Evolutionary conservation across 2,329 filamentous ascomycete genomes (phyloP), one percentile per base, ranked within the genome.

Genomic region (Leptographium procerum): DNA sequence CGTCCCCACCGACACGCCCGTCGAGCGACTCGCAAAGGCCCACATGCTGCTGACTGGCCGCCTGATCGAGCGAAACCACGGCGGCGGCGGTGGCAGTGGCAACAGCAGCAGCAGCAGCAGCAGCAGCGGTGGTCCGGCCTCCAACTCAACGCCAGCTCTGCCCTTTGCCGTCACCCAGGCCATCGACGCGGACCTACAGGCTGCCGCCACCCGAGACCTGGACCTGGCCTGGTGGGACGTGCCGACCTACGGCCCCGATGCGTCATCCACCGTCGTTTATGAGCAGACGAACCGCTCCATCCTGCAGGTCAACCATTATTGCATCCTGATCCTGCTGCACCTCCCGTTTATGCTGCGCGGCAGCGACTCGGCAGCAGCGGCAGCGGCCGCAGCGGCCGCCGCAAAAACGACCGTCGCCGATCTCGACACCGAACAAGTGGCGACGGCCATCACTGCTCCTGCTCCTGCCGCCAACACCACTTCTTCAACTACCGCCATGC

Each of bases 241-340:
- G 6, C 69, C 71, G 0, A 61, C 65, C 26, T 60, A 68, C 34
- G 63, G 68, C 64, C 24, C 65, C 51, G 52, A 62, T 14, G 60
- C 59, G 26, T 53, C 40, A 19, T 16, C 60, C 59, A 57, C 65
- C 29, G 62, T 67, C 2, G 57, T 69, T 16, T 59, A 68, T 19
- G 61, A 64, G 11, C 67, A 72, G 13, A 72, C 71, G 36, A 60
- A 66, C 6, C 69, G 70, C 6, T 62, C 76, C 8, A 73, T 78
- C 64, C 65, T 75, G 8, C 80, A 83, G 59, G 71, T 82, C 52
- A 71, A 74, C 2, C 77, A 82, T 61, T 75, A 77, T 62, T 73
- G 76, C 36, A 70, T 82, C 3, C 67, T 81, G 9, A 73, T 78
- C 36, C 71, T 79, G 10, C 71, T 83, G 0, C 80, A 84, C 60